These are phyloP conservation scores for Lasiodiplodia hormozganensis DNA, from an alignment of 2,329 filamentous ascomycete genomes.

Conservation along the genomic window DNA sequence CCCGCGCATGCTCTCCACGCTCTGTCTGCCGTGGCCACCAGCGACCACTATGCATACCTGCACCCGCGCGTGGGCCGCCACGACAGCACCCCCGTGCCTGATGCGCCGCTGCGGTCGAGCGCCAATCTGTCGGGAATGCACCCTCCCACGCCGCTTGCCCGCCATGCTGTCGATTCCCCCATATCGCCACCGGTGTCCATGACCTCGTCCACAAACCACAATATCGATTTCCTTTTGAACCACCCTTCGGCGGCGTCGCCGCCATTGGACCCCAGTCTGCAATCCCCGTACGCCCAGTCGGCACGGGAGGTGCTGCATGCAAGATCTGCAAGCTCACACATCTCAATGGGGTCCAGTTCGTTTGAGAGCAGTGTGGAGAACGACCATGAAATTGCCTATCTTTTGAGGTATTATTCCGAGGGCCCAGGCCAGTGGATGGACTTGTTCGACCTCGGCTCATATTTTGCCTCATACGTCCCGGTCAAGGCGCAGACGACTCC, in stretches of 20 bases:
- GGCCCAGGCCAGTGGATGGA: slow-evolving; percentile 67
- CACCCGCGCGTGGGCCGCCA: slow-evolving; percentile 37
- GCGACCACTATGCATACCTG: slow-evolving; percentile 47
- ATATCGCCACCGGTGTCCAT: slow-evolving; percentile 54
- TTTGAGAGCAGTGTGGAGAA: slow-evolving; percentile 35
- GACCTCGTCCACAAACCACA: slow-evolving; percentile 47
- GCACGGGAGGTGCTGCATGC: slow-evolving; percentile 28
- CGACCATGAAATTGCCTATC: slow-evolving; percentile 66
- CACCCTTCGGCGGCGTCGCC: slow-evolving; percentile 40
- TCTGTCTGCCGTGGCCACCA: slow-evolving; percentile 60
- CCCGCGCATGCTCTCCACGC: slow-evolving; percentile 60
- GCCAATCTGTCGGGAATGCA: slow-evolving; percentile 31
- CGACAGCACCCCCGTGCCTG: slow-evolving; percentile 38
- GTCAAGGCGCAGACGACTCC: slow-evolving; percentile 61
- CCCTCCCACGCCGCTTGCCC: slow-evolving; percentile 37
- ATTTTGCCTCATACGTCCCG: slow-evolving; percentile 67
- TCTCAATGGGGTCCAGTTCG: slow-evolving; percentile 23
- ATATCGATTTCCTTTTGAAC: slow-evolving; percentile 65
- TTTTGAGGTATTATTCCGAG: slow-evolving; percentile 67
- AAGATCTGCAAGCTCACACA: slow-evolving; percentile 25
- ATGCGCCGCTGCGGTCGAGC: slow-evolving; percentile 30
- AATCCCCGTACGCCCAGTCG: slow-evolving; percentile 39
- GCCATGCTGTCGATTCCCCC: slow-evolving; percentile 37
- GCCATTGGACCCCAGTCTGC: slow-evolving; percentile 45
- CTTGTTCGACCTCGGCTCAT: slow-evolving; percentile 62